phyloP scores from a whole-genome alignment of 768 basidiomycete genomes.

The Boletus vinaceobasis region DNA sequence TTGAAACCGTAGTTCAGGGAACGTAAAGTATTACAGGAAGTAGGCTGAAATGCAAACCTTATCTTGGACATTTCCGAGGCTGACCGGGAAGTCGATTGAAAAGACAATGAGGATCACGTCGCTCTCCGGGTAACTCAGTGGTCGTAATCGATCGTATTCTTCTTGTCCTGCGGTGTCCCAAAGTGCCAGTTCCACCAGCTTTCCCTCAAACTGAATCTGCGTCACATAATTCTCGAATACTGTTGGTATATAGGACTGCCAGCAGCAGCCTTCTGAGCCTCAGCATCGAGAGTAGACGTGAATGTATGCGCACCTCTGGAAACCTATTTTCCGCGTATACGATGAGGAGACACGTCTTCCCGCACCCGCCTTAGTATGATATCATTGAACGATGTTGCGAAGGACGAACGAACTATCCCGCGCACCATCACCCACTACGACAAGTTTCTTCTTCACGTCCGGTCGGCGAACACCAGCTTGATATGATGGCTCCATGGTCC shows the following conservation, averaged over 20 bases:
- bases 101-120: conserved; percentile 93
- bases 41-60: conserved; percentile 50
- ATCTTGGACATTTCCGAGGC: conserved; percentile 86
- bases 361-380: conserved; percentile 64
- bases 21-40: not conserved
- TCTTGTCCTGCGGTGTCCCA: conserved; percentile 99
- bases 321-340: conserved; percentile 96
- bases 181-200: conserved; percentile 90
- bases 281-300: conserved; percentile 3
- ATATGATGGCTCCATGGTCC: conserved; percentile 25
- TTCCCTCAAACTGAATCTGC: conserved; percentile 80
- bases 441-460: conserved; percentile 82
- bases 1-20: conserved; percentile 31
- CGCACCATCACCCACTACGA: conserved; percentile 85
- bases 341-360: conserved; percentile 94
- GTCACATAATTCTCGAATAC: conserved; percentile 95
- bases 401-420: conserved; percentile 29
- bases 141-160: conserved; percentile 88
- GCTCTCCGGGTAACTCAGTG: conserved; percentile 84
- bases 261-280: conserved; percentile 14
- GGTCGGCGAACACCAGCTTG: conserved; percentile 48
- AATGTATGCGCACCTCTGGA: conserved; percentile 68
- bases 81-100: conserved; percentile 89
- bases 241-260: conserved; percentile 85
- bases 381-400: conserved; percentile 24